These are phyloP conservation scores for Chytriomyces confervae DNA, from an alignment of 192 early-diverging fungal genomes.

Conservation along the genomic window DNA sequence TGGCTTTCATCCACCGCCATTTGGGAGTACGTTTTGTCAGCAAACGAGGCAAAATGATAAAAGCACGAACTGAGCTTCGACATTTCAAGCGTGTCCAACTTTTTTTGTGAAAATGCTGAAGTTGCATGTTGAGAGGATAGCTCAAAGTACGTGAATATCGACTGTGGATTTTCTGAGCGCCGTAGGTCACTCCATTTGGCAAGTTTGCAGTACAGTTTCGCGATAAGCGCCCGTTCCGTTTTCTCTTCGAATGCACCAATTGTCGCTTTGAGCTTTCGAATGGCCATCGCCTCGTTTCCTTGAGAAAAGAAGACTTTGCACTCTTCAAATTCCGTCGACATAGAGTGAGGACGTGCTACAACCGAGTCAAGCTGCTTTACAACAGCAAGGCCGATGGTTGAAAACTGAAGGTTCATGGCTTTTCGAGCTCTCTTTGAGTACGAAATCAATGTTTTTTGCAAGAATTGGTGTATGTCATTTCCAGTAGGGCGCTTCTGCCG, in stretches of 20 bases:
- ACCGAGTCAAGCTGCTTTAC: slow-evolving; percentile 25
- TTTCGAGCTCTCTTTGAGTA: slow-evolving; percentile 41
- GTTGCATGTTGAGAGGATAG: slow-evolving; percentile 28
- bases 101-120: slow-evolving; percentile 1
- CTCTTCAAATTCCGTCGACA: slow-evolving; percentile 33
- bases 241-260: slow-evolving; percentile 7
- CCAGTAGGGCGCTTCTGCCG: neutral
- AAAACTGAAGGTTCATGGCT: slow-evolving; percentile 35
- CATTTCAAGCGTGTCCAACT: neutral
- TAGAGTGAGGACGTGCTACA: neutral
- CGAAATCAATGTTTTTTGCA: slow-evolving; percentile 22
- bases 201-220: slow-evolving; percentile 39
- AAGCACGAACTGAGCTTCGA: slow-evolving; percentile 23
- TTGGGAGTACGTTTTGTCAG: slow-evolving; percentile 49
- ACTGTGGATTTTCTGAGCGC: slow-evolving; percentile 39
- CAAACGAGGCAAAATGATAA: slow-evolving; percentile 54
- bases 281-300: slow-evolving; percentile 40
- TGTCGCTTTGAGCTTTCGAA: slow-evolving; percentile 38
- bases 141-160: slow-evolving; percentile 43
- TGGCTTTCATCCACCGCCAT: slow-evolving; percentile 42
- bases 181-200: slow-evolving; percentile 46
- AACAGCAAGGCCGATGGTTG: slow-evolving; percentile 34
- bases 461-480: slow-evolving; percentile 17
- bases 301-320: slow-evolving; percentile 44
- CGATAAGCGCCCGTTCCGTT: neutral